These are phyloP conservation scores for Umbilicaria muhlenbergii DNA, from an alignment of 495 filamentous ascomycete species.

Conservation along the genomic window DNA sequence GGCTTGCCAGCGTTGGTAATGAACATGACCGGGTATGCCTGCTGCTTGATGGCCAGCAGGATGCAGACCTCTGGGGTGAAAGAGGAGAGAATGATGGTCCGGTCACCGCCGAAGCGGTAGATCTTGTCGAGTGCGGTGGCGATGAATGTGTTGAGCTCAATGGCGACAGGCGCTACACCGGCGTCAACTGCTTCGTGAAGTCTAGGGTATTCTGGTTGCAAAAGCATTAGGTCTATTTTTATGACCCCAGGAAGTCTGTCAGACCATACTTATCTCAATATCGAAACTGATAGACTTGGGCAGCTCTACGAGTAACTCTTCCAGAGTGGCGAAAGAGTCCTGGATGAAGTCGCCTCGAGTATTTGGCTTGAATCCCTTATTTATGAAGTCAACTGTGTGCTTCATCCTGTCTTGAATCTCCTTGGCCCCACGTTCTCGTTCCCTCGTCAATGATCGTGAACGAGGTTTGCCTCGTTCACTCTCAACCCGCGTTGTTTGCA, in stretches of 20 bases:
- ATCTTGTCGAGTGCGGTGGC: slow-evolving; percentile 21
- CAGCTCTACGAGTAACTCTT: slow-evolving; percentile 19
- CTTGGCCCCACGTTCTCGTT: neutral
- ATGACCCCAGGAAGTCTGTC: neutral
- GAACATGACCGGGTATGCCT: slow-evolving; percentile 25
- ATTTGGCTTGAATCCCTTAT: slow-evolving; percentile 22
- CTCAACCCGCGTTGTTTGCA: slow-evolving; percentile 56
- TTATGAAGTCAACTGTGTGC: slow-evolving; percentile 20
- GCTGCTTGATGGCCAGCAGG: slow-evolving; percentile 23
- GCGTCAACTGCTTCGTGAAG: slow-evolving; percentile 25
- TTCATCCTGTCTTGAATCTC: slow-evolving; percentile 19
- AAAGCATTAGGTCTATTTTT: no score
- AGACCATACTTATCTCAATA: slow-evolving; percentile 25
- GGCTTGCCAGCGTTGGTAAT: slow-evolving; percentile 22
- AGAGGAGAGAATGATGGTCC: slow-evolving; percentile 24
- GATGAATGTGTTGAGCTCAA: slow-evolving; percentile 28
- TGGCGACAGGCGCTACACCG: slow-evolving; percentile 16
- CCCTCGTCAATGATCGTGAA: slow-evolving; percentile 6
- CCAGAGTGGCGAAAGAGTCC: slow-evolving; percentile 19
- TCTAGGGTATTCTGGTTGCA: slow-evolving; percentile 17
- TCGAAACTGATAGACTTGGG: slow-evolving; percentile 20
- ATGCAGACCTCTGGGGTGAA: slow-evolving; percentile 31
- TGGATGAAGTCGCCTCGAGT: slow-evolving; percentile 23
- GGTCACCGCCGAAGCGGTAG: slow-evolving; percentile 8
- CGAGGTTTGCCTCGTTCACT: slow-evolving; percentile 20